phyloP scores from a whole-genome alignment of 345 rosid genomes.

The Brassica juncea region DNA sequence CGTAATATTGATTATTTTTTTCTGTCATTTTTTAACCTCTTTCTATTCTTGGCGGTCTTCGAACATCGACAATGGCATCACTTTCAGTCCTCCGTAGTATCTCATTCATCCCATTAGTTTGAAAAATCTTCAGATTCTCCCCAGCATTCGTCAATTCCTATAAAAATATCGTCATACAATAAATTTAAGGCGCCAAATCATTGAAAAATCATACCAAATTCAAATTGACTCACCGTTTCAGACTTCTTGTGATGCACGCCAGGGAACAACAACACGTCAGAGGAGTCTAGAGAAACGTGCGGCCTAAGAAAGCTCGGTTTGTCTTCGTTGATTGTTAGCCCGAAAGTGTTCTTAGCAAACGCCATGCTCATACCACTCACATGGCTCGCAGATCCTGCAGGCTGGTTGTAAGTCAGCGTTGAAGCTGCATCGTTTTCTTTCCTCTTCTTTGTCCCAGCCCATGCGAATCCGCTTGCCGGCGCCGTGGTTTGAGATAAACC shows the following conservation, averaged over 20 bases:
- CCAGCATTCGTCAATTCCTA: conserved; percentile 23
- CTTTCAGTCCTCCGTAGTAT: conserved; percentile 38
- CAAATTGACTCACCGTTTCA: conserved; percentile 3
- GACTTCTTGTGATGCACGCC: conserved; percentile 26
- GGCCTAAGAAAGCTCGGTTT: conserved; percentile 34
- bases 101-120: conserved; percentile 43
- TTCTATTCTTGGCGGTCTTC: conserved; percentile 38
- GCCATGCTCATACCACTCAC: conserved; percentile 51
- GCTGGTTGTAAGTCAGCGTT: conserved; percentile 49
- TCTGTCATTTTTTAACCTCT: conserved; percentile 27
- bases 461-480: conserved; percentile 53
- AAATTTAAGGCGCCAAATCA: neutral
- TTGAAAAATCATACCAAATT: neutral
- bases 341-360: conserved; percentile 46
- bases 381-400: conserved; percentile 46
- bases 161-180: neutral
- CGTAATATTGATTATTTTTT: neutral
- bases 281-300: conserved; percentile 38
- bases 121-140: conserved; percentile 36
- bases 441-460: conserved; percentile 53
- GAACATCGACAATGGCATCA: conserved; percentile 33
- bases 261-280: conserved; percentile 26
- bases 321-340: conserved; percentile 41
- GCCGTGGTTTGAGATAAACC: conserved; percentile 48
- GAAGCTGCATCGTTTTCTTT: conserved; percentile 49